A percentile compares a stretch with the other conserved stretches of the same genome.
Evolutionary conservation across 1,139 yeast species (phyloP).

Genomic region (Blastobotrys buckinghamii): DNA sequence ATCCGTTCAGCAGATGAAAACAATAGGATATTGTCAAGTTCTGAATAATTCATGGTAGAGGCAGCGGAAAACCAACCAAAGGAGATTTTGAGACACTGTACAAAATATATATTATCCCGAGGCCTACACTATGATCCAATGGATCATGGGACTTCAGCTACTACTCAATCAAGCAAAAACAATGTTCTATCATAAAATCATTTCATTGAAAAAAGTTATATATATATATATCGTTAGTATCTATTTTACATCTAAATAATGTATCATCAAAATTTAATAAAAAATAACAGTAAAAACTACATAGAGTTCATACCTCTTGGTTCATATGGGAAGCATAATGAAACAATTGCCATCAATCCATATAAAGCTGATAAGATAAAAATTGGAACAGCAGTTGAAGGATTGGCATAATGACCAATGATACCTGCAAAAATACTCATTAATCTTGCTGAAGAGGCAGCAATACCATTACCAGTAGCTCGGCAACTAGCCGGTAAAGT

Average conservation of each 20-base stretch:
- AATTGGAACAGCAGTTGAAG: slow-evolving; percentile 45
- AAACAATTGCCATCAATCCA: slow-evolving; percentile 41
- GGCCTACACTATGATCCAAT: too few species aligned
- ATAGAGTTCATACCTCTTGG: slow-evolving; percentile 23
- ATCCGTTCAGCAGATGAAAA: too few species aligned
- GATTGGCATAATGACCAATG: slow-evolving; percentile 42
- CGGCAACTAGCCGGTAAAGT: slow-evolving; percentile 38
- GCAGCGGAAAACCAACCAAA: too few species aligned
- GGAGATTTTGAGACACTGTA: too few species aligned
- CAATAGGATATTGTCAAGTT: too few species aligned
- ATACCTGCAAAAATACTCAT: slow-evolving; percentile 49
- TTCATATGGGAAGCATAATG: slow-evolving; percentile 45
- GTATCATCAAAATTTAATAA: not conserved
- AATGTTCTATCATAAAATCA: too few species aligned
- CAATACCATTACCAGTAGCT: slow-evolving; percentile 52
- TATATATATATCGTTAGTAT: too few species aligned
- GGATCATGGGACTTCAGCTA: too few species aligned
- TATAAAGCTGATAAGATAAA: slow-evolving; percentile 54
- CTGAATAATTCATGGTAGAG: too few species aligned
- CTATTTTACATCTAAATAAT: too few species aligned
- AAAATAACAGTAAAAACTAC: slow-evolving; percentile 1
- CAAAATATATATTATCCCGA: too few species aligned
- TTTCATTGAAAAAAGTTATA: not conserved
- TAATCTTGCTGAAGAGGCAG: slow-evolving; percentile 43
- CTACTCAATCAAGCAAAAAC: too few species aligned